A percentile compares a stretch with the other conserved stretches of the same genome.
Conservation (phyloP, 768 basidiomycete species). For the Favolaschia claudopus region DNA sequence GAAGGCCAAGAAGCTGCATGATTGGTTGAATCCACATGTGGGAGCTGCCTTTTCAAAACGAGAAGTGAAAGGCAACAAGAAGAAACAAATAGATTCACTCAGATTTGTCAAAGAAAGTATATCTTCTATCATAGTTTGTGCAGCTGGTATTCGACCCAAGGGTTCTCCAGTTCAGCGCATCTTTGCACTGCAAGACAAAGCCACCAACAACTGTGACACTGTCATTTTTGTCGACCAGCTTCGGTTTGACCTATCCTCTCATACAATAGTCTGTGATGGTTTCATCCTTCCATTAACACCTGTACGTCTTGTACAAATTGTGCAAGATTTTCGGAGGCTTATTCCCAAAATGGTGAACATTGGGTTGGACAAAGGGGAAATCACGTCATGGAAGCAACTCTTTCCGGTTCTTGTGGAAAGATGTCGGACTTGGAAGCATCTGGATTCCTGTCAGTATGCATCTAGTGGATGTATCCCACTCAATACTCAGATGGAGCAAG, state of each 20-base stretch:
- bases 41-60: too few species aligned
- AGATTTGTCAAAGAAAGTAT: constrained; percentile 41
- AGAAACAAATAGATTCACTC: constrained; percentile 44
- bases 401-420: constrained; percentile 59
- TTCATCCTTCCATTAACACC: constrained; percentile 48
- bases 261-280: constrained; percentile 59
- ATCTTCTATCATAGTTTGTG: constrained; percentile 32
- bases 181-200: constrained; percentile 32
- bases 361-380: constrained; percentile 39
- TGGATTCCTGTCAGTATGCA: constrained; percentile 54
- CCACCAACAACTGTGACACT: constrained; percentile 34
- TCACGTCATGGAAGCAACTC: constrained; percentile 56
- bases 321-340: not conserved
- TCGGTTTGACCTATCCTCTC: too few species aligned
- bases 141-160: constrained; percentile 29
- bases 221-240: constrained; percentile 55
- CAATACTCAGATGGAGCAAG: constrained; percentile 39
- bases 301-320: constrained; percentile 24
- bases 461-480: constrained; percentile 43
- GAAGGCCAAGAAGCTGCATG: not conserved
- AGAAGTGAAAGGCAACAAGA: constrained; percentile 38
- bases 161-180: not conserved
- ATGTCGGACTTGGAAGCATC: constrained; percentile 60
- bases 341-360: constrained; percentile 20
- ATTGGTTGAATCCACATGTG: constrained; percentile 40